phyloP scores from a whole-genome alignment of 176 grass and related monocot species.

The maize (Zea mays) region Zm-B73-REFERENCE-NAM-5.0 NC_050099.1:101912001-101912500 shows the following conservation, averaged over 20 bases:
- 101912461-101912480: not conserved
- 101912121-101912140: constrained; percentile 49
- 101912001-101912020: constrained; percentile 70
- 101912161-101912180: constrained; percentile 56
- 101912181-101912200: constrained; percentile 34
- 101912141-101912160: constrained; percentile 55
- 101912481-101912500: not conserved
- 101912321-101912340: constrained; percentile 81
- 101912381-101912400: constrained; percentile 95
- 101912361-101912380: constrained; percentile 70
- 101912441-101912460: not conserved
- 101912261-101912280: not conserved
- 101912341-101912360: constrained; percentile 81
- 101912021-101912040: constrained; percentile 81
- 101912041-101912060: constrained; percentile 20
- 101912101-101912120: constrained; percentile 57
- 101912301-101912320: constrained; percentile 38
- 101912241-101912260: constrained; percentile 26
- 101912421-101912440: constrained; percentile 63
- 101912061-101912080: not conserved
- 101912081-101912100: constrained; percentile 27
- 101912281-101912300: not conserved
- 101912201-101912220: not conserved
- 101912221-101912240: not conserved
- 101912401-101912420: constrained; percentile 96